These are phyloP conservation scores for Botrytis fabae DNA, from an alignment of 2,329 filamentous ascomycete genomes.

Conservation along the genomic window DNA sequence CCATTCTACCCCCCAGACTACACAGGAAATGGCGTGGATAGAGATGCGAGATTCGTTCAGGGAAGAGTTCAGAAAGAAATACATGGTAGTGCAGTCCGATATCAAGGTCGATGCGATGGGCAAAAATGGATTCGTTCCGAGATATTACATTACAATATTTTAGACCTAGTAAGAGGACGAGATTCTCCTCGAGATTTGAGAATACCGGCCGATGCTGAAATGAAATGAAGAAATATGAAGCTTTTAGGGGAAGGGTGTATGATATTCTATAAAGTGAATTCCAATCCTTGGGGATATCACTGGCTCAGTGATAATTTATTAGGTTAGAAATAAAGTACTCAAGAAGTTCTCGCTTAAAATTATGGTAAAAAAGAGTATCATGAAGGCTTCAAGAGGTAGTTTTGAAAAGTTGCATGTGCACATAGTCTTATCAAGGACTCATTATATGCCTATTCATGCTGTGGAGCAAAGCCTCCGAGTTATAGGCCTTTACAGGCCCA, in stretches of 20 bases:
- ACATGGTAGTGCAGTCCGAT: neutral
- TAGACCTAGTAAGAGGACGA: neutral
- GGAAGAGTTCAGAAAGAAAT: neutral
- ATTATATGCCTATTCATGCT: neutral
- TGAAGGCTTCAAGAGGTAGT: neutral
- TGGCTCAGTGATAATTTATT: too few relatives aligned
- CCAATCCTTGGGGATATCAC: neutral
- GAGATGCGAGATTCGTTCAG: neutral
- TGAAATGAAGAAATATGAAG: neutral
- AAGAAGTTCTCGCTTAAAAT: too few relatives aligned
- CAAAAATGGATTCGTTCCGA: neutral
- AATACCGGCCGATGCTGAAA: neutral
- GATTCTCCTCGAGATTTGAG: neutral
- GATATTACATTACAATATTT: fast-evolving
- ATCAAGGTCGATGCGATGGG: neutral
- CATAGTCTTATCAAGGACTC: neutral
- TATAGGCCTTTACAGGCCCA: neutral
- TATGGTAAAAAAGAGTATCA: neutral
- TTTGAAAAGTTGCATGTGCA: fast-evolving
- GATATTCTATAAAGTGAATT: too few relatives aligned
- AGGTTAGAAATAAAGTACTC: too few relatives aligned
- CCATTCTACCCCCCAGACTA: neutral
- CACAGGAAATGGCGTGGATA: neutral
- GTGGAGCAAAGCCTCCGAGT: neutral
- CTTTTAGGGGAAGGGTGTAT: neutral